Conservation (phyloP, 176 grass and related monocot genomes). For the Carex parvula region DNA sequence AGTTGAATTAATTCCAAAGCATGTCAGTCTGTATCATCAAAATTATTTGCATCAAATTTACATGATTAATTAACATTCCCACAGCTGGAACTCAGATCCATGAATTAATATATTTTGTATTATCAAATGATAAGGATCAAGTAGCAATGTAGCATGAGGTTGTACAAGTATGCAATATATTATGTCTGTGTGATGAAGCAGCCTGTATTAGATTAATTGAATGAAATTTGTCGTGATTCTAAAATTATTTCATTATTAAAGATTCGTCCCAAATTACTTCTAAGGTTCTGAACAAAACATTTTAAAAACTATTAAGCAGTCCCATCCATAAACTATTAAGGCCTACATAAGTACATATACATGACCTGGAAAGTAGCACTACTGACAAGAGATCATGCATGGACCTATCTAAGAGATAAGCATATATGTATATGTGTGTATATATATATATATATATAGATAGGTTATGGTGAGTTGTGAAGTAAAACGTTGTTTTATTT, state of each 20-base stretch:
- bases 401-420: background rate
- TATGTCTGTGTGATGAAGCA: background rate
- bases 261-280: background rate
- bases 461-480: too few relatives aligned
- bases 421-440: background rate
- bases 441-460: too few relatives aligned
- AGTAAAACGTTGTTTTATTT: too few relatives aligned
- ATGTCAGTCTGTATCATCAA: too few relatives aligned
- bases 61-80: too few relatives aligned
- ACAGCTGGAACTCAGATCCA: too few relatives aligned
- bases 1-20: too few relatives aligned
- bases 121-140: too few relatives aligned
- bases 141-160: too few relatives aligned
- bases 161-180: too few relatives aligned
- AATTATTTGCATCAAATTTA: too few relatives aligned
- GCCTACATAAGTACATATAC: background rate
- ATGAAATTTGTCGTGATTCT: background rate
- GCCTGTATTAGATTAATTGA: background rate
- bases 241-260: background rate
- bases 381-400: background rate
- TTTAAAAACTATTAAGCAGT: background rate
- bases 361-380: conserved; percentile 12
- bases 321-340: background rate
- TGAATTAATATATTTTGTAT: too few relatives aligned
- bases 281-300: background rate